Evolutionary conservation across 176 grass and related monocot genomes (phyloP), one percentile per base, ranked within the genome.

Genomic region (Eragrostis curvula): DNA sequence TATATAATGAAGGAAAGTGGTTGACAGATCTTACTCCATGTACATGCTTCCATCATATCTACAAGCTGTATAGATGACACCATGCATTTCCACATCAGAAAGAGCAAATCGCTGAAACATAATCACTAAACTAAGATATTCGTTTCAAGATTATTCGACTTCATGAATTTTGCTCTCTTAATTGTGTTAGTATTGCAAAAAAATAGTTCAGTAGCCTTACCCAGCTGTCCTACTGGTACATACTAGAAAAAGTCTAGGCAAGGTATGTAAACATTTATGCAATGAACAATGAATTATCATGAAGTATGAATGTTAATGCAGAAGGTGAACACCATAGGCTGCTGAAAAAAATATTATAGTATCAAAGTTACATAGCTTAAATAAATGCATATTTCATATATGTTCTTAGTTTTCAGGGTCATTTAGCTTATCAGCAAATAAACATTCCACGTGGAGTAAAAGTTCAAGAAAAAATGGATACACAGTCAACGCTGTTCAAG

Each of bases 61-160:
- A 56, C 95, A 92, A 70, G 84, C 72, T 81, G 68, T 68, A 87
- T 98, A 95, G 46, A 98, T 80, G 25, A 82, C 88, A 66, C 90
- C 84, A 57, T 83, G 67, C 53, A 84, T 65, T 84, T 93, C 90
- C 23, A 71, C 81, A 12, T 88, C 92, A 56, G 70, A 88, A 81
- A 91, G 88, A 81, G 90, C 88, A 98, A 98, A 98, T 66, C 95
- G 68, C 95, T 98, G 90, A 13, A 85, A 89, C 14, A 87, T 60
- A 72, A 9, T 25, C 85, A 24, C 57, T 39, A 21, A 49, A 39
- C 15, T 72, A 89, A 72, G 65, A 85, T 43, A 76, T 47, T 74
- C 29, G 40, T 85, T 46, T 55, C 56, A 80, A 84, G 63, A 74
- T 64, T 70, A 85, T 74, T 65, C 2, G 15, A 56, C 70, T 70